Conservation (phyloP, 148 eudicot genomes). For the Talinum fruticosum region DNA sequence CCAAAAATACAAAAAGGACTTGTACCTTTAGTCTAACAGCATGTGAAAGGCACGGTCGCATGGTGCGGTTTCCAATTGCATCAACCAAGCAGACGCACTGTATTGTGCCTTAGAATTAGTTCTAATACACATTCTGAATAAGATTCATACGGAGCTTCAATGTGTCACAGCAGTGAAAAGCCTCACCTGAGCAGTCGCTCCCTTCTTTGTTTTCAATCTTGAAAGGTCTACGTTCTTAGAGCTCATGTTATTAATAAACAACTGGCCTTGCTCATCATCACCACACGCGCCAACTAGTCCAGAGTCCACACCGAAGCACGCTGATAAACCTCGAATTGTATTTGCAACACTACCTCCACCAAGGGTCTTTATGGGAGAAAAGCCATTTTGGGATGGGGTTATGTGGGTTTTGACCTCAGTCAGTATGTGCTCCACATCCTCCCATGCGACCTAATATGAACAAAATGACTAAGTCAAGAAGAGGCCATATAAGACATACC, state of each 20-base stretch:
- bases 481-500: background rate
- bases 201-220: constrained; percentile 58
- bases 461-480: background rate
- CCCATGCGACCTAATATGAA: constrained; percentile 60
- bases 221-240: constrained; percentile 59
- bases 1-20: background rate
- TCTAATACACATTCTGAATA: background rate
- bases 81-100: constrained; percentile 99
- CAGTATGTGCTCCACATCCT: constrained; percentile 70
- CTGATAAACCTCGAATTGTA: constrained; percentile 81
- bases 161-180: background rate
- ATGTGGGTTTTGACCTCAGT: constrained; percentile 57
- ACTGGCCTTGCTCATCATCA: constrained; percentile 73
- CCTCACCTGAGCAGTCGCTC: constrained; percentile 78
- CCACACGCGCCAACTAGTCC: constrained; percentile 95
- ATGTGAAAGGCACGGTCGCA: constrained; percentile 88
- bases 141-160: background rate
- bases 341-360: constrained; percentile 98
- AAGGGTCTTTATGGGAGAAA: constrained; percentile 59
- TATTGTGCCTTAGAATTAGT: constrained; percentile 10
- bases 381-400: constrained; percentile 39
- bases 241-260: constrained; percentile 66
- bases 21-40: constrained; percentile 83
- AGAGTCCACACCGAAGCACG: constrained; percentile 71
- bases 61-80: constrained; percentile 79